Evolutionary conservation across 2,329 filamentous ascomycete species (phyloP).

Genomic region (Ophiostoma triangulosporum): DNA sequence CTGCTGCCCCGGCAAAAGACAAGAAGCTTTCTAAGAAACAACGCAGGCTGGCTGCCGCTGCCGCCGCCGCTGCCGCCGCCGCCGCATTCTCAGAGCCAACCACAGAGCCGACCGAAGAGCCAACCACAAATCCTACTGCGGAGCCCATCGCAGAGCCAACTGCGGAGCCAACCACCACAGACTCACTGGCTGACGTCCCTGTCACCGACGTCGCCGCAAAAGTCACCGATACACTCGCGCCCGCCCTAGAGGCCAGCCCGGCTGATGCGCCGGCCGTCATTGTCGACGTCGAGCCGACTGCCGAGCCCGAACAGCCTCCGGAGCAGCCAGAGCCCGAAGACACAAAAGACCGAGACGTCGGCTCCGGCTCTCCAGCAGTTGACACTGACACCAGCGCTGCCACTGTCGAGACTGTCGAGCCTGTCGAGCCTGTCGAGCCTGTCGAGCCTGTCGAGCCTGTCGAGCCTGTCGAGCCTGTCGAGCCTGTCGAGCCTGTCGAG

Average conservation of each 20-base stretch:
- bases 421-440: background rate
- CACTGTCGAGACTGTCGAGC: background rate
- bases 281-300: background rate
- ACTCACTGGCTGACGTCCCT: background rate
- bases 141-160: background rate
- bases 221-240: background rate
- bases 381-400: conserved; percentile 3
- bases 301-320: background rate
- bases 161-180: background rate
- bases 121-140: background rate
- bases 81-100: background rate
- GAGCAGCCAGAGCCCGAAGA: no score
- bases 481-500: background rate
- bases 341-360: conserved; percentile 2
- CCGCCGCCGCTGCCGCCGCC: conserved; percentile 4
- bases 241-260: conserved; percentile 1
- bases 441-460: background rate
- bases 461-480: background rate
- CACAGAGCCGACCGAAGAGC: no score
- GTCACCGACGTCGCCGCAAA: background rate
- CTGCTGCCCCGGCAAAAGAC: background rate
- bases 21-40: conserved; percentile 11
- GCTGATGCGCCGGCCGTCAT: conserved; percentile 2
- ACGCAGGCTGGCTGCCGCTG: conserved; percentile 10
- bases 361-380: conserved; percentile 8